phyloP scores from a whole-genome alignment of 2,329 filamentous ascomycete species.

The Verticillium tricorpus region DNA sequence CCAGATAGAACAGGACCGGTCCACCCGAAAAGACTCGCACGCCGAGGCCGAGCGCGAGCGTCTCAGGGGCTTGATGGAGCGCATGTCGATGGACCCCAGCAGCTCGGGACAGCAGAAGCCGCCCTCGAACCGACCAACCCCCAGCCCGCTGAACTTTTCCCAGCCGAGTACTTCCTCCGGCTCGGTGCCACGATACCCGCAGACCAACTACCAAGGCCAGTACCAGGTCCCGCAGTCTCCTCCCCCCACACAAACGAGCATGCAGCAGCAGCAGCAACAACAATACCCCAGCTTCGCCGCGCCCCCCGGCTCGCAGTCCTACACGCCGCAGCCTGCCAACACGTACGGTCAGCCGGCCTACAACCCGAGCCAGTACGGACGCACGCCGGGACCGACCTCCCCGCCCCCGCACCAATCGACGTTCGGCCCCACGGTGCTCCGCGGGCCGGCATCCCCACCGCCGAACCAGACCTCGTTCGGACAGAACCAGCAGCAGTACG shows the following conservation, averaged over 20 bases:
- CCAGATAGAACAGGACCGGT: slow-evolving; percentile 78
- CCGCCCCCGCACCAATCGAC: slow-evolving; percentile 59
- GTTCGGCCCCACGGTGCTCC: slow-evolving; percentile 35
- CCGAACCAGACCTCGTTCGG: slow-evolving; percentile 51
- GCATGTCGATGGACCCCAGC: slow-evolving; percentile 79
- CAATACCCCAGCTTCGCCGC: slow-evolving; percentile 37
- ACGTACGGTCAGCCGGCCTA: slow-evolving; percentile 49
- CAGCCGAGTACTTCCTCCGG: slow-evolving; percentile 18
- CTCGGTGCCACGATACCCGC: slow-evolving; percentile 42
- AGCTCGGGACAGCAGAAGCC: slow-evolving; percentile 30
- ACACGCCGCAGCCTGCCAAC: slow-evolving; percentile 31
- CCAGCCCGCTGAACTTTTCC: slow-evolving; percentile 28
- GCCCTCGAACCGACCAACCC: slow-evolving; percentile 27
- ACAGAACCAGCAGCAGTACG: slow-evolving; percentile 28
- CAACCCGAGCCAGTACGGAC: slow-evolving; percentile 56
- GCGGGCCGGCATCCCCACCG: slow-evolving; percentile 47
- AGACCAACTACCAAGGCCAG: slow-evolving; percentile 50
- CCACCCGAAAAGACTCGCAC: slow-evolving; percentile 51
- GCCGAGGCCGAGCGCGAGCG: slow-evolving; percentile 85
- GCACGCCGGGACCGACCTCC: slow-evolving; percentile 52
- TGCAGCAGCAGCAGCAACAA: slow-evolving; percentile 25
- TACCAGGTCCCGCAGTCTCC: slow-evolving; percentile 56
- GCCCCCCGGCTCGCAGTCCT: slow-evolving; percentile 30
- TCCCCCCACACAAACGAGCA: slow-evolving; percentile 41
- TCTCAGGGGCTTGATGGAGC: slow-evolving; percentile 85